Evolutionary conservation across 163 green algal species (phyloP).

Genomic region (Trebouxia gelatinosa): DNA sequence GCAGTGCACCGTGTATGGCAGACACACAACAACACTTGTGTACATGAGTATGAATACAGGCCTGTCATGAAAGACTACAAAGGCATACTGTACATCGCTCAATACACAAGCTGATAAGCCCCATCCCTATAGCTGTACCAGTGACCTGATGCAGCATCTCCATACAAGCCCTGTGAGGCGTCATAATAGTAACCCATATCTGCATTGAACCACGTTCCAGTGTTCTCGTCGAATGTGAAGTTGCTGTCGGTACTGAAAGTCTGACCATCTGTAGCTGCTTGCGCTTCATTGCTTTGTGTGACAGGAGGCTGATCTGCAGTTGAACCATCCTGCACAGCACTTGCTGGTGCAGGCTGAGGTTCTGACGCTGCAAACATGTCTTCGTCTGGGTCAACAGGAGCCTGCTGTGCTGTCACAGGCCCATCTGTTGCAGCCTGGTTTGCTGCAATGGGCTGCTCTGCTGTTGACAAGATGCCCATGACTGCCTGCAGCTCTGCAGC

Average conservation of each 20-base stretch:
- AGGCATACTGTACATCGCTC: no score
- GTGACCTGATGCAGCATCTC: constrained; percentile 38
- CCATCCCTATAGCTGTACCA: constrained; percentile 35
- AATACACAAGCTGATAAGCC: constrained; percentile 14
- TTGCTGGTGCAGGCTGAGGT: no score
- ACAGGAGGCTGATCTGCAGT: neutral
- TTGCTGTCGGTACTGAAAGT: no score
- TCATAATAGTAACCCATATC: constrained; percentile 38
- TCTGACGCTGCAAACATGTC: constrained; percentile 17
- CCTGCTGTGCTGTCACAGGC: neutral
- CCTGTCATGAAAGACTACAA: no score
- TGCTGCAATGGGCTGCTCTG: neutral
- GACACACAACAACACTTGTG: no score
- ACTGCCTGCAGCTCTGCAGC: constrained; percentile 15
- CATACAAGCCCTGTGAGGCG: constrained; percentile 35
- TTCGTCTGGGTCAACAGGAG: constrained; percentile 19
- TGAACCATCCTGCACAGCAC: no score
- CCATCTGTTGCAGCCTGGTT: neutral
- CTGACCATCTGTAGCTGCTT: neutral
- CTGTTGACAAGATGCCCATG: constrained; percentile 4
- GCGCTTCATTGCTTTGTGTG: neutral
- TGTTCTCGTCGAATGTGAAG: constrained; percentile 41
- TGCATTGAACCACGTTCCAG: constrained; percentile 37
- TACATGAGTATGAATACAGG: no score
- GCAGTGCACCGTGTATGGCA: no score